Base-by-base conservation (phyloP, 805 yeast species). In the Barnettozyma populi region DNA sequence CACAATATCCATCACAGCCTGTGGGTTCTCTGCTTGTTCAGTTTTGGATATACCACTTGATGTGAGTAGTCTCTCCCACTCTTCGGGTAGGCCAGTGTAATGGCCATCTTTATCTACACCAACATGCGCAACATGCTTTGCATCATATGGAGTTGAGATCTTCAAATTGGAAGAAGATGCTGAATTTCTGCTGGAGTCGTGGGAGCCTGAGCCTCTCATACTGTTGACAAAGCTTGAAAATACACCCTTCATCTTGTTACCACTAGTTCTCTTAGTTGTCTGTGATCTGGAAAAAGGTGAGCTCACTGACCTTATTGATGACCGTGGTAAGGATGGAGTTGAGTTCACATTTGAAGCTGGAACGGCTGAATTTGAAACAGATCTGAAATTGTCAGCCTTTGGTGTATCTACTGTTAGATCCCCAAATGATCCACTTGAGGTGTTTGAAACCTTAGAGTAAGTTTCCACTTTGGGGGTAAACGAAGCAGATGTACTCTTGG, bases 11-110 rank as follows among this genome's bases (percentile, higher is more conserved):
- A 85, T 85, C 5, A 94, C 96, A 1, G 96, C 97, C 64, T 88
- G 90, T 2, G 97, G 97, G 65, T 94, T 88, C 52, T 84, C 86
- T 61, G 84, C 83, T 68, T 89, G 96, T 59, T 94, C 99, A 53
- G 79, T 85, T 53, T 78, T 81, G 6, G 96, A 80, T 50, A 94
- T 90, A 45, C 97, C 97, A 58, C 90, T 85, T 2, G 94, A 86
- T 11, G 84, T 76, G 45, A 94, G 73, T 32, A 90, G 72, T 52
- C 79, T 77, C 52, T 89, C 89, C 99, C 99, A 94, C 59, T 89
- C 95, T 25, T 79, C 83, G 0, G 99, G 99, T 38, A 94, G 71
- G 2, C 97, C 98, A 1, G 94, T 88, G 63, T 85, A 92, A 39
- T 86, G 85, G 11, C 97, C 97, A 52, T 77, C 79, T 5, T 82